These are phyloP conservation scores for Knoxdaviesia capensis DNA, from an alignment of 2,329 filamentous ascomycete species.

Conservation along the genomic window DNA sequence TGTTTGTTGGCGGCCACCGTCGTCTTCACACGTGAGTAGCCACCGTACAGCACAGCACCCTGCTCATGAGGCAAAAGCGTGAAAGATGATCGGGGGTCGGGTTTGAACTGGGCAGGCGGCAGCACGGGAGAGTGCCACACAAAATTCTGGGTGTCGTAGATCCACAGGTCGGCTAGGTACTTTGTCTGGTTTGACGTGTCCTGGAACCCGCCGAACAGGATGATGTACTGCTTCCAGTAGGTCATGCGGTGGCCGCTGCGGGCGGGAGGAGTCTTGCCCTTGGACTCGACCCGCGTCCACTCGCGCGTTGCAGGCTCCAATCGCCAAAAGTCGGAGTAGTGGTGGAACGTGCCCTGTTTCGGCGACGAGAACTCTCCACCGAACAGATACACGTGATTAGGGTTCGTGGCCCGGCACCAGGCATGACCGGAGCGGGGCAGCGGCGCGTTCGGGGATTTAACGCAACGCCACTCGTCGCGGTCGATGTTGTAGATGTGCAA, in stretches of 20 bases:
- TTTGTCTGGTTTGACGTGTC: slow-evolving; percentile 90
- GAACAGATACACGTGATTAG: slow-evolving; percentile 73
- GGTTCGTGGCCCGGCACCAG: slow-evolving; percentile 77
- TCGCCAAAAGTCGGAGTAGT: slow-evolving; percentile 97
- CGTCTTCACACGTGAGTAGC: slow-evolving; percentile 79
- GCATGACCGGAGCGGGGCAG: slow-evolving; percentile 84
- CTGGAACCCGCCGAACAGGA: slow-evolving; percentile 92
- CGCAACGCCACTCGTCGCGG: slow-evolving; percentile 73
- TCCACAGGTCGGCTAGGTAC: slow-evolving; percentile 84
- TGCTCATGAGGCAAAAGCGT: slow-evolving; percentile 78
- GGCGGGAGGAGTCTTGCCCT: slow-evolving; percentile 62
- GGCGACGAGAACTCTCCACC: slow-evolving; percentile 93
- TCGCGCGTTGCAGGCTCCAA: slow-evolving; percentile 69
- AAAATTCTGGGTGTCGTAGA: slow-evolving; percentile 81
- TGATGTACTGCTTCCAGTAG: slow-evolving; percentile 89
- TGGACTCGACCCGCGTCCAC: slow-evolving; percentile 74
- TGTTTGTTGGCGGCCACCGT: slow-evolving; percentile 40
- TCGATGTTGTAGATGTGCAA: slow-evolving; percentile 55
- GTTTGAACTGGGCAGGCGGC: slow-evolving; percentile 64
- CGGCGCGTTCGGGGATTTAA: slow-evolving; percentile 81
- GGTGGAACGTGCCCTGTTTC: slow-evolving; percentile 96
- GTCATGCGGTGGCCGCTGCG: slow-evolving; percentile 91
- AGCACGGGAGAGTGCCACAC: slow-evolving; percentile 63
- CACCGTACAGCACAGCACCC: slow-evolving; percentile 78
- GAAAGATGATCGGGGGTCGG: slow-evolving; percentile 80